These are phyloP conservation scores for Plasmodium fragile DNA, from an alignment of 169 alveolate genomes.

Conservation along the genomic window DNA sequence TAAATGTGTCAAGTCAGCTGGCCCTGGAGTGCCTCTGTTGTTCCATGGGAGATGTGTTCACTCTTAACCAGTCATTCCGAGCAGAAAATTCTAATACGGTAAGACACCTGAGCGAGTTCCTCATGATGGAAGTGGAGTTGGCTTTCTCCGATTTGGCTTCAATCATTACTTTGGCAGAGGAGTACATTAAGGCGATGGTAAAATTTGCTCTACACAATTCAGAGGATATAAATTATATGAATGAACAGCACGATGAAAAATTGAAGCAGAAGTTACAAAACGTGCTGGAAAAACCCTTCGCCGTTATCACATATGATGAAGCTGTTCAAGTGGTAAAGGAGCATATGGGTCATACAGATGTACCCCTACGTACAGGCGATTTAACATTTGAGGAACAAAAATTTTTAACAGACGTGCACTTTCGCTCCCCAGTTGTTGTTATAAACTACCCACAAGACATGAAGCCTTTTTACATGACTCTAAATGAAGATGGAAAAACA, in stretches of 20 bases:
- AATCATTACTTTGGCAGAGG: constrained; percentile 76
- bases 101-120: constrained; percentile 98
- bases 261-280: constrained; percentile 32
- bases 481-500: constrained; percentile 91
- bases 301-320: constrained; percentile 76
- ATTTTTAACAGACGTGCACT: constrained; percentile 87
- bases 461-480: constrained; percentile 96
- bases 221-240: constrained; percentile 74
- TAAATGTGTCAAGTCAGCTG: constrained; percentile 98
- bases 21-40: constrained; percentile 96
- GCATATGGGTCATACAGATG: constrained; percentile 82
- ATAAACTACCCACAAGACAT: constrained; percentile 91
- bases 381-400: constrained; percentile 83
- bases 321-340: constrained; percentile 78
- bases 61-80: constrained; percentile 99
- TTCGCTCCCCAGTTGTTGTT: constrained; percentile 87
- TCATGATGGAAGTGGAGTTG: constrained; percentile 99
- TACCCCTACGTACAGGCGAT: constrained; percentile 89
- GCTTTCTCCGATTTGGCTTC: constrained; percentile 89
- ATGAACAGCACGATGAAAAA: constrained; percentile 42
- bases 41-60: constrained; percentile 96
- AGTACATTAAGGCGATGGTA: constrained; percentile 74
- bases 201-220: constrained; percentile 55
- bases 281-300: constrained; percentile 31
- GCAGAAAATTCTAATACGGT: constrained; percentile 98